phyloP scores from a whole-genome alignment of 1,284 basidiomycete genomes.

The Sporisorium graminicola region DNA sequence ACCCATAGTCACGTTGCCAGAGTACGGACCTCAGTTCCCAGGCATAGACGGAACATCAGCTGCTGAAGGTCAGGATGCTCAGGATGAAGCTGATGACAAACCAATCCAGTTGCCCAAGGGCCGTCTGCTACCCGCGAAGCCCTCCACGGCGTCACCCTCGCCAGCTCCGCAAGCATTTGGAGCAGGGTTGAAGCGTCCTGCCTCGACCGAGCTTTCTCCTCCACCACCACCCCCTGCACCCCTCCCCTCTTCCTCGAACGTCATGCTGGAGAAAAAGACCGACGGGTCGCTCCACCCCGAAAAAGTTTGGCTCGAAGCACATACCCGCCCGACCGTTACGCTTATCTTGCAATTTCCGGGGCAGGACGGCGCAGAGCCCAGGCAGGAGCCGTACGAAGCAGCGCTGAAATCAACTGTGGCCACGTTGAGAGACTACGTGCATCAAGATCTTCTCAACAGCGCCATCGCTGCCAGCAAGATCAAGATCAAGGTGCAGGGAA shows the following conservation, averaged over 20 bases:
- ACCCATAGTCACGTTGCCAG: constrained; percentile 31
- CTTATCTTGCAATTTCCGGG: constrained; percentile 50
- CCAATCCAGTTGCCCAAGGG: constrained; percentile 28
- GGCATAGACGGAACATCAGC: constrained; percentile 12
- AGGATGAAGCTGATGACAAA: constrained; percentile 19
- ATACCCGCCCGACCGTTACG: constrained; percentile 51
- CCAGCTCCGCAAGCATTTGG: neutral
- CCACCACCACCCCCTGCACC: constrained; percentile 33
- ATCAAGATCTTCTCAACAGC: constrained; percentile 53
- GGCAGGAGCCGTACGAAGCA: constrained; percentile 54
- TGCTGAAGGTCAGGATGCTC: constrained; percentile 6
- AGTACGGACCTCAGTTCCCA: constrained; percentile 51
- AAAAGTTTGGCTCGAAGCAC: constrained; percentile 55
- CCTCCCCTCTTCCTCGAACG: constrained; percentile 6
- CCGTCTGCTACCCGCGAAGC: constrained; percentile 32
- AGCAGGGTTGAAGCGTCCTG: constrained; percentile 31
- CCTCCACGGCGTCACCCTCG: constrained; percentile 6
- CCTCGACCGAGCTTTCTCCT: constrained; percentile 32
- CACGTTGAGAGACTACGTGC: constrained; percentile 62
- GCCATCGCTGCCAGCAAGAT: constrained; percentile 63
- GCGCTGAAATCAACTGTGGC: constrained; percentile 53
- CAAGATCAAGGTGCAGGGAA: constrained; percentile 58
- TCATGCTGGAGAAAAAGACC: constrained; percentile 26
- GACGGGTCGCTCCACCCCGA: constrained; percentile 57
- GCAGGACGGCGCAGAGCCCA: constrained; percentile 16